Evolutionary conservation across 163 green algal genomes (phyloP), one percentile per base, ranked within the genome.

Genomic region (Volvox carteri): DNA sequence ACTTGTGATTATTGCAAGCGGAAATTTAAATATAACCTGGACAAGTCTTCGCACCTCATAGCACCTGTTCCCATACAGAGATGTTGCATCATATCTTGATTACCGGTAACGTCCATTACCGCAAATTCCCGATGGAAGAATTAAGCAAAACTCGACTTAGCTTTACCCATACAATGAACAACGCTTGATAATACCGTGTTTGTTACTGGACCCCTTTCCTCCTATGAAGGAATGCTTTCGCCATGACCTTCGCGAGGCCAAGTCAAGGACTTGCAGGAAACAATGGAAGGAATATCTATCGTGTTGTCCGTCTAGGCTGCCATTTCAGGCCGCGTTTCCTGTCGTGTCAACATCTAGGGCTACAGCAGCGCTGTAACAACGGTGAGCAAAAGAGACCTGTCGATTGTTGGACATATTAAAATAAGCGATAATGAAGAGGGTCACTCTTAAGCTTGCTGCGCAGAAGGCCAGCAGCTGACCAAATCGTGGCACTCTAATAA

Each of bases 191-290:
- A n/a, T n/a, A n/a, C n/a, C n/a, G n/a, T n/a, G n/a, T n/a, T n/a
- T n/a, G n/a, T n/a, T n/a, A n/a, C n/a, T n/a, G n/a, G n/a, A n/a
- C n/a, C n/a, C n/a, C n/a, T n/a, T n/a, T n/a, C n/a, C n/a, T n/a
- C n/a, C n/a, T n/a, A n/a, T 12, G 6, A 65, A 65, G 73, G 73
- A 80, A 80, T 80, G 73, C 73, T 65, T 56, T 16, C 39, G 73
- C 73, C 42, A 80, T 80, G 73, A 80, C 73, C 28, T 44, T 80
- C 44, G 9, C 42, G 8, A 42, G 73, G 41, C 44, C 42, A 44
- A 44, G 42, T 44, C 46, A 46, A 44, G 25, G 73, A 30, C 72
- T 39, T 42, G 44, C 25, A 62, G 23, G 25, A 4, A n/a, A 42
- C 42, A 65, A 80, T 80, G 73, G 46, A 65, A 80, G 44, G 41